These are phyloP conservation scores for Sugiyamaella valdiviana DNA, from an alignment of 805 yeast genomes.

Conservation along the genomic window DNA sequence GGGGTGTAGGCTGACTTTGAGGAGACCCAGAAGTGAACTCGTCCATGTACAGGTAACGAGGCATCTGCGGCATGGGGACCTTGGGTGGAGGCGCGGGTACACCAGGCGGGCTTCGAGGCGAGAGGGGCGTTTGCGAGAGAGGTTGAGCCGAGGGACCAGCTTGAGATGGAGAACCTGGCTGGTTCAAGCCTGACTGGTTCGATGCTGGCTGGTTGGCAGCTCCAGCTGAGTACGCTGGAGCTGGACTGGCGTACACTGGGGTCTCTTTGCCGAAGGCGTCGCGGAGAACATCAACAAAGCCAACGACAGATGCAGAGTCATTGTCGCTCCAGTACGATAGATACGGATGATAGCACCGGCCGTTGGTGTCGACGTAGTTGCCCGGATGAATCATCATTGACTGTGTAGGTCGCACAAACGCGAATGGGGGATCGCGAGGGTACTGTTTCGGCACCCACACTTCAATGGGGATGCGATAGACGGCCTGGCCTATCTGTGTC, in stretches of 20 bases:
- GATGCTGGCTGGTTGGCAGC: no score
- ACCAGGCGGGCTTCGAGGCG: no score
- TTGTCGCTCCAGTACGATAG: constrained; percentile 50
- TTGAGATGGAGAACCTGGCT: neutral
- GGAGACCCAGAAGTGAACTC: neutral
- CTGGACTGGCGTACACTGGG: constrained; percentile 40
- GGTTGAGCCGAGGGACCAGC: constrained; percentile 5
- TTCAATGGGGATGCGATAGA: constrained; percentile 50
- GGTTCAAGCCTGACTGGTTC: no score
- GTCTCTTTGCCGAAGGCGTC: constrained; percentile 38
- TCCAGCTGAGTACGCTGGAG: constrained; percentile 11
- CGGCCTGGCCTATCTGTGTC: constrained; percentile 25
- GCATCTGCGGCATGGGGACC: constrained; percentile 2
- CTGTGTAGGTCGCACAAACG: constrained; percentile 53
- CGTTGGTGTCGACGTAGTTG: constrained; percentile 63
- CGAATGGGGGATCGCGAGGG: constrained; percentile 63
- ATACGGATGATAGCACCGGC: constrained; percentile 63
- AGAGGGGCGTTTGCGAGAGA: constrained; percentile 12
- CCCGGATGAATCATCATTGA: constrained; percentile 49
- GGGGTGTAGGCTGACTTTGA: neutral
- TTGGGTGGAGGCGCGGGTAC: constrained; percentile 1
- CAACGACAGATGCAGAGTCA: constrained; percentile 30
- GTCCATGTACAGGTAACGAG: constrained; percentile 19
- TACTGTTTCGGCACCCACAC: constrained; percentile 74
- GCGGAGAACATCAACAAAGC: constrained; percentile 31